phyloP scores from a whole-genome alignment of 1,139 yeast genomes.

The Hemisphaericaspora subhashii region DNA sequence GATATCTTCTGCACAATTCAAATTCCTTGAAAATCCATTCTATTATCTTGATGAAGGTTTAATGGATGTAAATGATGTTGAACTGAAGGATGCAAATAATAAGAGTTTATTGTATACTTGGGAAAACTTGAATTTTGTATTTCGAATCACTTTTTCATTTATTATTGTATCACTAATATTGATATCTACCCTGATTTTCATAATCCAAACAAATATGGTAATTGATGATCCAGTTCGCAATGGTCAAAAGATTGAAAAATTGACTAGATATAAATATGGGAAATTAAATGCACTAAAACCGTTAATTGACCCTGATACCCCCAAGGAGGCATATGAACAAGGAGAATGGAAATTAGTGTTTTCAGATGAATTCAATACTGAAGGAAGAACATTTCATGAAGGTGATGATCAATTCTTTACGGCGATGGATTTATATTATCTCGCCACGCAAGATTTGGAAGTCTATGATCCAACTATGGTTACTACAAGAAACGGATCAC shows the following conservation, averaged over 20 bases:
- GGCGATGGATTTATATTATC: constrained; percentile 31
- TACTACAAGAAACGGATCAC: constrained; percentile 26
- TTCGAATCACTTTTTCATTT: constrained; percentile 6
- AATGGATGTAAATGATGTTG: background rate
- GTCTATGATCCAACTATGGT: constrained; percentile 33
- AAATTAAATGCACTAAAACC: constrained; percentile 24
- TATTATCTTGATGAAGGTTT: constrained; percentile 10
- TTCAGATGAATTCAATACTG: constrained; percentile 32
- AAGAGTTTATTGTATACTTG: background rate
- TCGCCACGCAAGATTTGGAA: constrained; percentile 32
- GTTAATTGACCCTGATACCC: constrained; percentile 31
- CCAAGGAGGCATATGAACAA: constrained; percentile 13
- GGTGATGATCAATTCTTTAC: constrained; percentile 34
- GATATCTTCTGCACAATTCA: constrained; percentile 6
- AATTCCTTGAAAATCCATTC: constrained; percentile 11
- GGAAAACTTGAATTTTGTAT: constrained; percentile 4
- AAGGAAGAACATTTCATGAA: constrained; percentile 30
- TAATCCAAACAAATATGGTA: constrained; percentile 7
- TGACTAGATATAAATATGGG: constrained; percentile 19
- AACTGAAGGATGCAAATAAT: background rate
- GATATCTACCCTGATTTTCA: constrained; percentile 9
- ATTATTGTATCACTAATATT: constrained; percentile 5
- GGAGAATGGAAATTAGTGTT: constrained; percentile 29
- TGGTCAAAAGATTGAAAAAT: constrained; percentile 11
- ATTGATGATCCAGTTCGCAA: constrained; percentile 11